phyloP scores from a whole-genome alignment of 192 early-diverging fungal species.

The Haplosporangium gracile region DNA sequence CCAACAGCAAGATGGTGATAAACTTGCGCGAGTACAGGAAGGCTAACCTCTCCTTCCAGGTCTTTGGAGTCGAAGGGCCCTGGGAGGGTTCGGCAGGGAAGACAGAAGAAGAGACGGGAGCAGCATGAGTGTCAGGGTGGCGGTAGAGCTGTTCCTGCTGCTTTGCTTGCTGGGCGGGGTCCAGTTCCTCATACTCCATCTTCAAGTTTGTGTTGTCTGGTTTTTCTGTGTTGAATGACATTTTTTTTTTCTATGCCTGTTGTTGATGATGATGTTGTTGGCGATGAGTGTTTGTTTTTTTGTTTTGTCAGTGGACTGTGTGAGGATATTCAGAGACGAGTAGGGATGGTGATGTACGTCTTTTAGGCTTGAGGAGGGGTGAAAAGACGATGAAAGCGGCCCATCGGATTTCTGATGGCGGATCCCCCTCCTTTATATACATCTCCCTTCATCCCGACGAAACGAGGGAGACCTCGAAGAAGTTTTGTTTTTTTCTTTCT shows the following conservation, averaged over 20 bases:
- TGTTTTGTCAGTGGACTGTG: not conserved
- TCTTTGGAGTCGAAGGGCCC: not conserved
- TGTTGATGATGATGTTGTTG: not conserved
- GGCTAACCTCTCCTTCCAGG: constrained; percentile 3
- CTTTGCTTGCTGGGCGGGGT: not conserved
- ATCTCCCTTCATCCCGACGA: not conserved
- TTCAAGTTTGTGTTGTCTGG: not conserved
- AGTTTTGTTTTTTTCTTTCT: not conserved
- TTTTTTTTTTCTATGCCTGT: constrained; percentile 27
- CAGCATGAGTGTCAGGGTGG: not conserved
- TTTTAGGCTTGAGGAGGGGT: constrained; percentile 56
- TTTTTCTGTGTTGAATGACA: constrained; percentile 19
- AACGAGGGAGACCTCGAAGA: not conserved
- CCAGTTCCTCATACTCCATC: constrained; percentile 17
- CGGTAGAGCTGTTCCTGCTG: not conserved
- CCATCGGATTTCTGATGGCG: constrained; percentile 32
- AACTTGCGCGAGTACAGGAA: constrained; percentile 44
- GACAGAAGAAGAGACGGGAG: not conserved
- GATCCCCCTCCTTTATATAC: constrained; percentile 33
- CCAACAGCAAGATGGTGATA: constrained; percentile 62
- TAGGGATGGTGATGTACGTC: constrained; percentile 23
- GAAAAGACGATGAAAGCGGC: constrained; percentile 60
- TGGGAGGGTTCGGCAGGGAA: not conserved
- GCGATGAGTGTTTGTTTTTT: not conserved
- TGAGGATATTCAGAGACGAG: not conserved